Base-by-base conservation (phyloP, 75 land plant species). In the Ceratopteris richardii region DNA sequence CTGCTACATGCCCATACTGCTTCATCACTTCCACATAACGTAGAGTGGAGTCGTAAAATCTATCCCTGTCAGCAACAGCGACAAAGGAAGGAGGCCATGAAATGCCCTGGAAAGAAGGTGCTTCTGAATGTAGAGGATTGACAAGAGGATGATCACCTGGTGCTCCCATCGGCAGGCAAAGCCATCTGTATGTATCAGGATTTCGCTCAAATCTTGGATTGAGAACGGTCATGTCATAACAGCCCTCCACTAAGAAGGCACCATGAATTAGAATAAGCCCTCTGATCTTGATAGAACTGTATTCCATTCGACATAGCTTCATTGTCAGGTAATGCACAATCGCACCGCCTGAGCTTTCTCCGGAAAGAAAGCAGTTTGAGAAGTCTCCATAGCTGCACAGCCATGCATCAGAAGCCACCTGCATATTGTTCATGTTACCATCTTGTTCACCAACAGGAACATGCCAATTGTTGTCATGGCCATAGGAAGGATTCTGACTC, bases 321-420 rank as follows among this genome's bases (percentile, higher is more conserved):
- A 57, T 57, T 19, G 59, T 31, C 14, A 57, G 33, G 37, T 57
- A 5, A 53, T 62, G 54, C 31, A 20, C 11, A 9, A 62, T 27
- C 36, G 44, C 44, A 9, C 54, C 65, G 3, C 65, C 65, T 1
- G 65, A 24, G 65, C 65, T 50, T 10, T 50, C 65, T 11, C 65
- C 65, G 5, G 51, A 27, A 16, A 62, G 17, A 53, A 48, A 62
- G 22, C 50, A 30, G 9, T 31, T 24, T 9, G 54, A 29, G 56
- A 51, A 51, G 20, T 62, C 65, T 31, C 19, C 65, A 21, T 48
- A 53, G 51, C 26, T 20, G 7, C 24, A 12, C 22, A 62, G 24
- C 65, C 65, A 62, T 18, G 65, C 55, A 9, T 62, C 65, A n/a
- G 31, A 26, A 24, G 27, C 4, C 17, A 14, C 4, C 3, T 46